Evolutionary conservation across 495 filamentous ascomycete species (phyloP), one percentile per base, ranked within the genome.

Genomic region (Daldinia concentrica): DNA sequence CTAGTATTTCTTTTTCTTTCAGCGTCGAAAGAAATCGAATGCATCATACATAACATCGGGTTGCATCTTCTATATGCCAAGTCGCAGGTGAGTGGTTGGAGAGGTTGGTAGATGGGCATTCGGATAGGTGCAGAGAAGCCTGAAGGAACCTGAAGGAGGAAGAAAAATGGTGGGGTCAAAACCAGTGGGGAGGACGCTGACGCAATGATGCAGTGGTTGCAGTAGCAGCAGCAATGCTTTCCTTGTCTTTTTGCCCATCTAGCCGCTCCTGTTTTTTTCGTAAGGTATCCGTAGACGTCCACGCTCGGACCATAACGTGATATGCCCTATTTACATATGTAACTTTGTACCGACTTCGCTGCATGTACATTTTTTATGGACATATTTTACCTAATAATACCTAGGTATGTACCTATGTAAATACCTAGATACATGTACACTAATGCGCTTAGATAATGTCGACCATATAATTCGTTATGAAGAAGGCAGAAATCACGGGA

Each of bases 181-280:
- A 68, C 70, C 70, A 68, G 60, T 68, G 70, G 65, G 51, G 61
- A 73, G 61, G 70, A 64, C 61, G 65, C 65, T 73, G 70, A 73
- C 70, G 70, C 65, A 68, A 73, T 68, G 26, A 58, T 73, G 70
- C 70, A 73, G 70, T 67, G 27, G 15, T 22, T 19, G n/a, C 29
- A 39, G 32, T 52, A n/a, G 58, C 54, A 71, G 48, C 15, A 41
- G 15, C 17, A 41, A 41, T 41, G 19, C 19, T 24, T 48, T 48
- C 57, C 45, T 22, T 50, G 17, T 12, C 26, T 62, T 63, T 17
- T 48, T 48, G 43, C 43, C 43, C 24, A 48, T 24, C 43, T 63
- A 51, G 48, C 55, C 37, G 27, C 39, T 62, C 45, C 48, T 48
- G 43, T 6, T 17, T 62, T 63, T 64, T 67, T 64, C 63, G 24